phyloP scores from a whole-genome alignment of 2,329 filamentous ascomycete species.

The Penicillium olsonii region DNA sequence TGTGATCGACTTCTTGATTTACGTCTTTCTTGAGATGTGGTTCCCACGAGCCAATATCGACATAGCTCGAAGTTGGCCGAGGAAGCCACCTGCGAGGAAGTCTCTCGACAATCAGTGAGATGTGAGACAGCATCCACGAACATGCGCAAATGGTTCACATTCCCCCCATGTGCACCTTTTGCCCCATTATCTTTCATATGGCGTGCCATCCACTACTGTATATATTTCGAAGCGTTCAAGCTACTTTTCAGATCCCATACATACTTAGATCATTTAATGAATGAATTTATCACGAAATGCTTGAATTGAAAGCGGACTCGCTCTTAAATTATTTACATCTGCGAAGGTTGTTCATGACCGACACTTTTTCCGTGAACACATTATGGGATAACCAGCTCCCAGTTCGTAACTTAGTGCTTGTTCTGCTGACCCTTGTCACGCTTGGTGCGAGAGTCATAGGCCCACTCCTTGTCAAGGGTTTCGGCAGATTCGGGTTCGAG shows the following conservation, averaged over 20 bases:
- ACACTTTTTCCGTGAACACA: background rate
- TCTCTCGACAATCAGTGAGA: background rate
- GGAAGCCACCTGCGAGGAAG: slow-evolving; percentile 55
- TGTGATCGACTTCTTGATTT: slow-evolving; percentile 90
- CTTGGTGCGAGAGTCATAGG: slow-evolving; percentile 31
- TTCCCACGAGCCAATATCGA: slow-evolving; percentile 86
- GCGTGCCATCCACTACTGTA: too few relatives aligned
- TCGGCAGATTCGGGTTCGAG: slow-evolving; percentile 33
- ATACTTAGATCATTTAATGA: background rate
- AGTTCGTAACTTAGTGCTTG: background rate
- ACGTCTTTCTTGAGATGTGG: slow-evolving; percentile 82
- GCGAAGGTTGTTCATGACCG: background rate
- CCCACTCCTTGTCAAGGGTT: slow-evolving; percentile 28
- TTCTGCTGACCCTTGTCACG: slow-evolving; percentile 9
- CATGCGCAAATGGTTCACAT: background rate
- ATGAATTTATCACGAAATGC: background rate
- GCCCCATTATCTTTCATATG: too few relatives aligned
- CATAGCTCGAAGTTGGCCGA: slow-evolving; percentile 86
- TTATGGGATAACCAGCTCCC: background rate
- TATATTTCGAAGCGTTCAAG: too few relatives aligned
- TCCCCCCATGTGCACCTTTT: too few relatives aligned
- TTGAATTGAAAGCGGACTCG: background rate
- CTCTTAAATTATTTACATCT: background rate
- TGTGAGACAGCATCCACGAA: background rate
- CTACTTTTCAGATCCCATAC: too few relatives aligned